A percentile compares a stretch with the other conserved stretches of the same genome.
These are phyloP conservation scores for Hypoxylon sp. DNA, from an alignment of 2,329 filamentous ascomycete genomes.

Conservation along the genomic window DNA sequence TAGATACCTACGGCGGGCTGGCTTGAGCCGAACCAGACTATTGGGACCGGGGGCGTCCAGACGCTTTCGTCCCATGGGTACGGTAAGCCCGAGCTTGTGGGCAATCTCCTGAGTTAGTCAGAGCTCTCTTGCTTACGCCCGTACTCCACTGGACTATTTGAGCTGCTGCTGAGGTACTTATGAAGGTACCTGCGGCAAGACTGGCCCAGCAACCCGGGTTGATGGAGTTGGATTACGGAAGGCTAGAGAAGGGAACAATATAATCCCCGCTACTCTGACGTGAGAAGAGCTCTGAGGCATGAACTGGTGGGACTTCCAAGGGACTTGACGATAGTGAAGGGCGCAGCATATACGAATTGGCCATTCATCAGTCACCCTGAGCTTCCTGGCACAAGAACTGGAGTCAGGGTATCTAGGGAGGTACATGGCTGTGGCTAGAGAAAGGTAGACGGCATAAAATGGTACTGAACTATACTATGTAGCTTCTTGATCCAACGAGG, in stretches of 20 bases:
- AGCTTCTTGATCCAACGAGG: not conserved
- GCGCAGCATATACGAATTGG: not conserved
- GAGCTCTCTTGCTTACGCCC: not conserved
- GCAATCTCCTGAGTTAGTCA: constrained; percentile 31
- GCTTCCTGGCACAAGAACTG: not conserved
- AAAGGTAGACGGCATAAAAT: not conserved
- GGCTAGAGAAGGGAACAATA: constrained; percentile 10
- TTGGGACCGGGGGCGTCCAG: constrained; percentile 6
- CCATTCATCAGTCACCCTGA: constrained; percentile 13
- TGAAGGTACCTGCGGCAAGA: too few species aligned
- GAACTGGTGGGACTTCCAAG: constrained; percentile 5
- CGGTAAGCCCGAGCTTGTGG: constrained; percentile 8
- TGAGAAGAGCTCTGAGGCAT: constrained; percentile 17
- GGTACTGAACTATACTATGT: not conserved
- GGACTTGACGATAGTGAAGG: constrained; percentile 4
- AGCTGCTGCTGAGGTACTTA: too few species aligned
- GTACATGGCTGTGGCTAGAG: too few species aligned
- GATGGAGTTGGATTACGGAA: constrained; percentile 3
- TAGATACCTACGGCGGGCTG: constrained; percentile 7
- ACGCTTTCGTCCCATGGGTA: constrained; percentile 9
- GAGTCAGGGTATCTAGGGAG: not conserved
- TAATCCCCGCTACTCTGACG: constrained; percentile 36
- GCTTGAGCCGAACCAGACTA: constrained; percentile 7
- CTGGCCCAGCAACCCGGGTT: constrained; percentile 7
- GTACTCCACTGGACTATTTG: too few species aligned